Evolutionary conservation across 345 rosid species (phyloP).

Genomic region (Salix brachista): DNA sequence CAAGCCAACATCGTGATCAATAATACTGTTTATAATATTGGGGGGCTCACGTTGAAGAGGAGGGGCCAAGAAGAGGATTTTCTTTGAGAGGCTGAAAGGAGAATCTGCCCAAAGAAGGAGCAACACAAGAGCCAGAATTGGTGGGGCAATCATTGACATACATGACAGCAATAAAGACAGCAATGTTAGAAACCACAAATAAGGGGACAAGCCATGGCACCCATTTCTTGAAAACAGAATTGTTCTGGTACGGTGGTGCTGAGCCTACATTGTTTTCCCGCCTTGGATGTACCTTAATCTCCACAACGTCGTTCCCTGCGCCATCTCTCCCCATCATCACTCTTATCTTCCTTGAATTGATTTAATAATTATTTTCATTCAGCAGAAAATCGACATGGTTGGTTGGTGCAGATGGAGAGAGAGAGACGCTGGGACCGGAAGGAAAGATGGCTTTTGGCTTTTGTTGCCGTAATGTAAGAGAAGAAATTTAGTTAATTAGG

Average conservation of each 20-base stretch:
- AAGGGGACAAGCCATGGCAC: conserved; percentile 27
- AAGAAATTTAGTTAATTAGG: background rate
- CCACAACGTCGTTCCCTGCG: conserved; percentile 21
- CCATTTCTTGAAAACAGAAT: conserved; percentile 45
- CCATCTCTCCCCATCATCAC: conserved; percentile 30
- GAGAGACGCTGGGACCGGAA: background rate
- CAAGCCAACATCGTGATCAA: background rate
- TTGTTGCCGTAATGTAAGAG: background rate
- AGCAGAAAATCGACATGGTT: background rate
- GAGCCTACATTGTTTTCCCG: conserved; percentile 12
- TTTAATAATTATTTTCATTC: background rate
- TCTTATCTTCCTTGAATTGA: background rate
- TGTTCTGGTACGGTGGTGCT: background rate
- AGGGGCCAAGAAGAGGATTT: conserved; percentile 34
- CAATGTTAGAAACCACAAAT: conserved; percentile 23
- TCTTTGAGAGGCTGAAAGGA: conserved; percentile 28
- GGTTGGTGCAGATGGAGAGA: background rate
- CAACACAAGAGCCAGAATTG: conserved; percentile 13
- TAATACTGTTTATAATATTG: background rate
- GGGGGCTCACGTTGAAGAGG: conserved; percentile 20
- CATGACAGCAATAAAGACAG: conserved; percentile 20
- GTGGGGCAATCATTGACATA: conserved; percentile 24
- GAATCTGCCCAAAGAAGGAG: conserved; percentile 22
- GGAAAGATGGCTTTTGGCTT: background rate
- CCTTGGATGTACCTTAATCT: conserved; percentile 48